phyloP scores from a whole-genome alignment of 2,329 filamentous ascomycete genomes.

The Trichoderma harzianum region DNA sequence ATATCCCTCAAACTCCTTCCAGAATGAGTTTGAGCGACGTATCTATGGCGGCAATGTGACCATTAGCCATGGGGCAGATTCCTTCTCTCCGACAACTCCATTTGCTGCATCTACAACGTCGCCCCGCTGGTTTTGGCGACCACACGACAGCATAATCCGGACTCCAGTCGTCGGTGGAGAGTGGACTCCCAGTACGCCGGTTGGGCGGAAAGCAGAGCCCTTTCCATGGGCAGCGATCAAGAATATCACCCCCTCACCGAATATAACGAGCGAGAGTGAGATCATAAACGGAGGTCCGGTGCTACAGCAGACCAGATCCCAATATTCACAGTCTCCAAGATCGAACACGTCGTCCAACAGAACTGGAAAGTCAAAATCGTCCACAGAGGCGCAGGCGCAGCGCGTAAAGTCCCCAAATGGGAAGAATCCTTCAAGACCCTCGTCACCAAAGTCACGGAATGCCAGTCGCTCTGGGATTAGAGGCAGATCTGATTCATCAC shows the following conservation, averaged over 20 bases:
- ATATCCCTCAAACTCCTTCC: conserved; percentile 21
- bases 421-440: conserved; percentile 22
- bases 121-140: conserved; percentile 24
- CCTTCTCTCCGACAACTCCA: conserved; percentile 19
- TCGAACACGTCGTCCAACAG: conserved; percentile 18
- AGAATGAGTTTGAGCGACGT: conserved; percentile 12
- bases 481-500: conserved; percentile 25
- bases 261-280: not conserved
- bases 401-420: not conserved
- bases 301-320: not conserved
- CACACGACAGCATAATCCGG: conserved; percentile 20
- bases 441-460: conserved; percentile 37
- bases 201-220: conserved; percentile 24
- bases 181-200: conserved; percentile 21
- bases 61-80: conserved; percentile 4
- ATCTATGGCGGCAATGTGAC: conserved; percentile 24
- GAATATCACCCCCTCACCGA: not conserved
- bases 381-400: not conserved
- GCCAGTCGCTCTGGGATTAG: conserved; percentile 29
- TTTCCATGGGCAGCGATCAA: conserved; percentile 26
- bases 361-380: conserved; percentile 4
- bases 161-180: conserved; percentile 20
- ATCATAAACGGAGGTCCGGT: not conserved
- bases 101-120: conserved; percentile 24
- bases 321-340: conserved; percentile 14